phyloP scores from a whole-genome alignment of 768 basidiomycete genomes.

The Saitozyma podzolica region DNA sequence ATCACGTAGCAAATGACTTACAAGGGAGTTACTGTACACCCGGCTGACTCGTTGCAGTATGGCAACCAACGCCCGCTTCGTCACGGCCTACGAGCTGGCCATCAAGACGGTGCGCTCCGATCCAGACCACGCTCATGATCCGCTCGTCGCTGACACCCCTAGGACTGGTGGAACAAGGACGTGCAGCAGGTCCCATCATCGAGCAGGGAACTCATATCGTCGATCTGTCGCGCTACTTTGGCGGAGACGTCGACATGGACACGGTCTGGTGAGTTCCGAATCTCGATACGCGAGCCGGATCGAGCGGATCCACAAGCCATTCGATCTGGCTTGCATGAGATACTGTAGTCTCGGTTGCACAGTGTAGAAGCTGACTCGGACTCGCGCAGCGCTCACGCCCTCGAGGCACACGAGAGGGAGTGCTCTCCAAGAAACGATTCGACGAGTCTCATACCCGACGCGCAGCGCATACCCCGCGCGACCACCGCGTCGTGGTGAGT shows the following conservation, averaged over 20 bases:
- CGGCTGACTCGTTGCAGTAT: slow-evolving; percentile 18
- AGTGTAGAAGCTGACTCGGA: background rate
- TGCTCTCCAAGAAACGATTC: slow-evolving; percentile 71
- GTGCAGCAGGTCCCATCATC: slow-evolving; percentile 49
- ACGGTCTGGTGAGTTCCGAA: slow-evolving; percentile 53
- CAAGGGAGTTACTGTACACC: background rate
- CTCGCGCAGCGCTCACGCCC: slow-evolving; percentile 64
- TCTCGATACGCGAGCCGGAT: no score
- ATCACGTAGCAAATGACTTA: background rate
- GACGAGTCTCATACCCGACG: slow-evolving; percentile 81
- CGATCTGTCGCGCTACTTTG: slow-evolving; percentile 89
- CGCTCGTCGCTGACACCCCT: slow-evolving; percentile 6
- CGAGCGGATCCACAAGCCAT: no score
- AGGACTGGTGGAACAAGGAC: slow-evolving; percentile 50
- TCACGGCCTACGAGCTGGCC: slow-evolving; percentile 39
- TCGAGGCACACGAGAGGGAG: slow-evolving; percentile 89
- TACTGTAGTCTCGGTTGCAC: background rate
- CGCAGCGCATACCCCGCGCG: slow-evolving; percentile 88
- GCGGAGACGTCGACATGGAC: slow-evolving; percentile 84
- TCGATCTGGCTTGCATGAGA: background rate
- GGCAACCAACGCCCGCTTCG: slow-evolving; percentile 34
- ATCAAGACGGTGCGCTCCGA: slow-evolving; percentile 26
- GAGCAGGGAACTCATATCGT: slow-evolving; percentile 73
- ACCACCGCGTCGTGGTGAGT: slow-evolving; percentile 82
- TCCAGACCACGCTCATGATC: slow-evolving; percentile 2